Evolutionary conservation across 2,329 filamentous ascomycete genomes (phyloP).

Genomic region (Alternaria dauci): DNA sequence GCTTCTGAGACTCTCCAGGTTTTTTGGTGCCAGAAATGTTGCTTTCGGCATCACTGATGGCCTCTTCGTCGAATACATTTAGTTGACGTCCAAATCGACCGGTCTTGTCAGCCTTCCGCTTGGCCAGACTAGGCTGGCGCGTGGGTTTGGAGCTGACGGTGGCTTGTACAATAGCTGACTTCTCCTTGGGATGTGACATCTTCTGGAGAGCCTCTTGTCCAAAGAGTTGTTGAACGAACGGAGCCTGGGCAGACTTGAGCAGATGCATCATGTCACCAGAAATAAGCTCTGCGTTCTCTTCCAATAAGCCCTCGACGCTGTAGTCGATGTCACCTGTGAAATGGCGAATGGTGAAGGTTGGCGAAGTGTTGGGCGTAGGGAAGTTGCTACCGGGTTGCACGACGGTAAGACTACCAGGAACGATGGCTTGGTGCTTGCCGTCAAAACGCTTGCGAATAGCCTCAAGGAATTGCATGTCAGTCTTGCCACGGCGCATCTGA

Average conservation of each 20-base stretch:
- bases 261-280: conserved; percentile 96
- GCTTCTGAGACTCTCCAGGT: conserved; percentile 52
- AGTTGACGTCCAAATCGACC: conserved; percentile 55
- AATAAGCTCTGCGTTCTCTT: conserved; percentile 96
- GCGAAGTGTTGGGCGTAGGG: conserved; percentile 78
- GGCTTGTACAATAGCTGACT: conserved; percentile 90
- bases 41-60: conserved; percentile 53
- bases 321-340: conserved; percentile 98
- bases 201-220: conserved; percentile 96
- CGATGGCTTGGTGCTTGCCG: conserved; percentile 90
- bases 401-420: conserved; percentile 76
- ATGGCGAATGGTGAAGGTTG: conserved; percentile 89
- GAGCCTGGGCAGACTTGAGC: conserved; percentile 84
- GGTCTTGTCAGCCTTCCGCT: conserved; percentile 71
- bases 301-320: conserved; percentile 82
- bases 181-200: conserved; percentile 90
- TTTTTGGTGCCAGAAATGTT: conserved; percentile 54
- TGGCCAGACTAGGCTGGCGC: conserved; percentile 90
- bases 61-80: conserved; percentile 57
- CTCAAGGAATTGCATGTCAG: conserved; percentile 89
- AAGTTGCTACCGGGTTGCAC: conserved; percentile 90
- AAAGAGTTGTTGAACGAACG: conserved; percentile 89
- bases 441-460: conserved; percentile 92
- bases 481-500: conserved; percentile 87
- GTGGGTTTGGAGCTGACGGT: conserved; percentile 95